Evolutionary conservation across 257 asterid genomes (phyloP).

Genomic region (Haberlea rhodopensis): DNA sequence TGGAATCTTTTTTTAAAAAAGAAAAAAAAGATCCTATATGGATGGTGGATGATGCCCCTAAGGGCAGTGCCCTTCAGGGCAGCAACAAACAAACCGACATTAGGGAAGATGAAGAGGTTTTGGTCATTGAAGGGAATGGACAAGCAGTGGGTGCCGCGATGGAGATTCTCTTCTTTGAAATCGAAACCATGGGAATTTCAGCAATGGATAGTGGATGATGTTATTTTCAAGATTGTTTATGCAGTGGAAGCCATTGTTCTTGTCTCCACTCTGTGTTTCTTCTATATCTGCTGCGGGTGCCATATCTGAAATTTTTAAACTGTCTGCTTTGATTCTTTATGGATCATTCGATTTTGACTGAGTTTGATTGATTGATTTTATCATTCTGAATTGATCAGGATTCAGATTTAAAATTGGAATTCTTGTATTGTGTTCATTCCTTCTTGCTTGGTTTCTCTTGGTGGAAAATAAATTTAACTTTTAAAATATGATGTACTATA

Average conservation of each 20-base stretch:
- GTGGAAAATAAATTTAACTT: no score
- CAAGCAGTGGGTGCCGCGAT: slow-evolving; percentile 36
- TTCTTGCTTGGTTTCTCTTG: no score
- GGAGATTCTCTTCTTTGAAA: slow-evolving; percentile 32
- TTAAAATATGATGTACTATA: no score
- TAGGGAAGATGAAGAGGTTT: slow-evolving; percentile 28
- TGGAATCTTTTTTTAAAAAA: no score
- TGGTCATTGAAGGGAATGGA: slow-evolving; percentile 33
- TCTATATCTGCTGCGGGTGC: slow-evolving; percentile 48
- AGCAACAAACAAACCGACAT: no score
- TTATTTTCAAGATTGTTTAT: slow-evolving; percentile 46
- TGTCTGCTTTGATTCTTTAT: not conserved
- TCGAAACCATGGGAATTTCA: slow-evolving; percentile 31
- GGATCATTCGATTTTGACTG: not conserved
- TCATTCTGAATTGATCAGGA: not conserved
- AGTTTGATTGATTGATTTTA: not conserved
- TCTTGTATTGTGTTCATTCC: not conserved
- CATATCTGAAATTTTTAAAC: no score
- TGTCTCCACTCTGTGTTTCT: slow-evolving; percentile 47
- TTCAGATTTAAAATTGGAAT: no score
- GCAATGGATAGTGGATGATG: slow-evolving; percentile 36
- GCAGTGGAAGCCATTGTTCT: slow-evolving; percentile 47
- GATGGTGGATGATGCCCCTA: no score
- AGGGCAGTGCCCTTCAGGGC: no score
- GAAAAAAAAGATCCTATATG: no score